phyloP scores from a whole-genome alignment of 306 rosid genomes.

The Medicago ruthenica region DNA sequence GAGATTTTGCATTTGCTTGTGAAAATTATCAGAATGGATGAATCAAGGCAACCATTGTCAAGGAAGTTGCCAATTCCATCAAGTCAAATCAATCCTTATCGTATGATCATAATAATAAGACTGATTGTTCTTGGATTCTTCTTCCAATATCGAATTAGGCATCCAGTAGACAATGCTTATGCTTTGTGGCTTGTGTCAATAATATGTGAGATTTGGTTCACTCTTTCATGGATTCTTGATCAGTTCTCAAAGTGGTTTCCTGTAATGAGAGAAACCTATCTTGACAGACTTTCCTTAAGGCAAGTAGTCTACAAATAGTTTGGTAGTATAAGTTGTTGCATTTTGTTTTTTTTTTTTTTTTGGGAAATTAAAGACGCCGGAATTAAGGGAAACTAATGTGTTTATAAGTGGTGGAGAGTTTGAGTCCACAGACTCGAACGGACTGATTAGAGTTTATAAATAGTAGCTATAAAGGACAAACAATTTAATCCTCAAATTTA shows the following conservation, averaged over 20 bases:
- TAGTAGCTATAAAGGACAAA: too few species aligned
- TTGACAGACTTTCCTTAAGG: conserved; percentile 68
- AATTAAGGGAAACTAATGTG: too few species aligned
- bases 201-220: conserved; percentile 77
- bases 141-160: conserved; percentile 62
- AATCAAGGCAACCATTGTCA: conserved; percentile 71
- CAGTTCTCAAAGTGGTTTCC: conserved; percentile 76
- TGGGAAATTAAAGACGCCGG: too few species aligned
- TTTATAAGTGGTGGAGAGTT: too few species aligned
- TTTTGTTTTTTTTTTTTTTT: too few species aligned
- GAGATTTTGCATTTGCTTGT: conserved; percentile 7
- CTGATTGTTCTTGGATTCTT: conserved; percentile 70
- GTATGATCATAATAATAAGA: conserved; percentile 66
- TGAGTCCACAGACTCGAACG: too few species aligned
- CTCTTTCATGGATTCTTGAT: conserved; percentile 74
- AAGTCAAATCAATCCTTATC: conserved; percentile 64
- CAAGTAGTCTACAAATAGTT: conserved; percentile 30
- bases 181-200: conserved; percentile 69
- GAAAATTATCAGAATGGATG: conserved; percentile 64
- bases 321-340: background rate
- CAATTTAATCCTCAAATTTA: too few species aligned
- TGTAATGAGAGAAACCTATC: conserved; percentile 67
- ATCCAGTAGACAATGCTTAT: conserved; percentile 68
- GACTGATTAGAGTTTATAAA: too few species aligned
- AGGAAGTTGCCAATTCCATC: conserved; percentile 64